Evolutionary conservation across 2,329 filamentous ascomycete species (phyloP), one percentile per base, ranked within the genome.

Genomic region (Raffaelea albimanens): DNA sequence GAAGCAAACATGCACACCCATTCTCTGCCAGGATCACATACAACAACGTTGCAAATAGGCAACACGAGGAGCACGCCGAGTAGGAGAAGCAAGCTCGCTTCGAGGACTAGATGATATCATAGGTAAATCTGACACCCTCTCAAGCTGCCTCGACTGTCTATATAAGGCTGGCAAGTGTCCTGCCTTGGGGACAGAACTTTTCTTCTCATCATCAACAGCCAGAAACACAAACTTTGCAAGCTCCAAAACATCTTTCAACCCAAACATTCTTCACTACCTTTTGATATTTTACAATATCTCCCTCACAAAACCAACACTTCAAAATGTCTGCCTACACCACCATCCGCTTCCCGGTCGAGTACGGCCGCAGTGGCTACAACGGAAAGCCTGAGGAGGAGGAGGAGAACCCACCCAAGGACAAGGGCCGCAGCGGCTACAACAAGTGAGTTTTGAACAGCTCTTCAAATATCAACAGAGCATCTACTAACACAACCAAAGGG

Each of bases 371-470:
- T 44, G 66, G 66, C 47, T 68, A 69, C 60, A 68, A 69, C 55
- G 59, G 59, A 55, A 59, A 65, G 58, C 60, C 62, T 44, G 61
- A 63, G 48, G 61, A 61, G 44, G 55, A 61, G 45, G 55, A 63
- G 22, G 53, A 62, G 33, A 55, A 60, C 51, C 50, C 49, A 11
- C 36, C 45, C 49, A 57, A 59, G 54, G 62, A 65, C 61, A 62
- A 67, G 50, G 70, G 70, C 59, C 69, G 69, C 52, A 67, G 64
- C 45, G 69, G 69, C 53, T 72, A 72, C 64, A 73, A 72, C 66
- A 69, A 60, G 59, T 60, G 21, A 54, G 58, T 53, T 2, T 14
- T 22, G 10, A 22, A 19, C 29, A 22, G 1, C 3, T 23, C 18
- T 16, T 31, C 22, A 38, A 8, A 16, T n/a, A 38, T 8, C 5